A percentile compares a stretch with the other conserved stretches of the same genome.
Conservation (phyloP, 2,329 filamentous ascomycete species). For the Colletotrichum godetiae region DNA sequence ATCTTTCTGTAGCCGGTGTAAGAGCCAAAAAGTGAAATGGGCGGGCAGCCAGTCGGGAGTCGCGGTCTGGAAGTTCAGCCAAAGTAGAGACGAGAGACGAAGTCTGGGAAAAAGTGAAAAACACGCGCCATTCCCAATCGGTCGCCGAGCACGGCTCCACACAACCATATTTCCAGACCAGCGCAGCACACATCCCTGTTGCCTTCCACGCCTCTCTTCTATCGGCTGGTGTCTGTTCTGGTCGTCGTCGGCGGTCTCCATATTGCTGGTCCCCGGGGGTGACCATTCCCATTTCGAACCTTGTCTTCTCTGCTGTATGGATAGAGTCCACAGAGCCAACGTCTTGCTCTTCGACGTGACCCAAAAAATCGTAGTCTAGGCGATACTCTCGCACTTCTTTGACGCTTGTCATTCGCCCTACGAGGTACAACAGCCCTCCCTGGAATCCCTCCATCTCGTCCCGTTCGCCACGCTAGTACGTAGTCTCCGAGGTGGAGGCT, state of each 20-base stretch:
- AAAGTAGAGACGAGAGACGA: conserved; percentile 19
- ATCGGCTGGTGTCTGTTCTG: not conserved
- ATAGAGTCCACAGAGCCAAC: not conserved
- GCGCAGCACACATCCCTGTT: conserved; percentile 19
- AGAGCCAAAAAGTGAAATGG: conserved; percentile 27
- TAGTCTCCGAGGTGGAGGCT: conserved; percentile 31
- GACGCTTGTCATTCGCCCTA: conserved; percentile 19
- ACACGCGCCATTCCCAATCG: conserved; percentile 17
- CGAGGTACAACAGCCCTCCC: conserved; percentile 6
- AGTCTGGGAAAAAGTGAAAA: conserved; percentile 33
- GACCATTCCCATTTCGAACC: not conserved
- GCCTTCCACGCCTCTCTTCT: not conserved
- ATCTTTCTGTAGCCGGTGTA: conserved; percentile 16
- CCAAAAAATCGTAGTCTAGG: not conserved
- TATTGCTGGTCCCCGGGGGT: not conserved
- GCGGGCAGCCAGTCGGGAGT: conserved; percentile 13
- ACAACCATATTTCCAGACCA: not conserved
- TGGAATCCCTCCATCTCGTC: not conserved
- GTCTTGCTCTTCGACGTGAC: not conserved
- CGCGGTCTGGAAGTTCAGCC: conserved; percentile 12
- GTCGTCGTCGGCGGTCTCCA: conserved; percentile 6
- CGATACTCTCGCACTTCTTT: conserved; percentile 6
- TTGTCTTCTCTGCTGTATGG: not conserved
- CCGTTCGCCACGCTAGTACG: conserved; percentile 4
- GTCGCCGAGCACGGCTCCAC: conserved; percentile 25